Evolutionary conservation across 2,329 filamentous ascomycete species (phyloP).

Genomic region (Drechslerella dactyloides): DNA sequence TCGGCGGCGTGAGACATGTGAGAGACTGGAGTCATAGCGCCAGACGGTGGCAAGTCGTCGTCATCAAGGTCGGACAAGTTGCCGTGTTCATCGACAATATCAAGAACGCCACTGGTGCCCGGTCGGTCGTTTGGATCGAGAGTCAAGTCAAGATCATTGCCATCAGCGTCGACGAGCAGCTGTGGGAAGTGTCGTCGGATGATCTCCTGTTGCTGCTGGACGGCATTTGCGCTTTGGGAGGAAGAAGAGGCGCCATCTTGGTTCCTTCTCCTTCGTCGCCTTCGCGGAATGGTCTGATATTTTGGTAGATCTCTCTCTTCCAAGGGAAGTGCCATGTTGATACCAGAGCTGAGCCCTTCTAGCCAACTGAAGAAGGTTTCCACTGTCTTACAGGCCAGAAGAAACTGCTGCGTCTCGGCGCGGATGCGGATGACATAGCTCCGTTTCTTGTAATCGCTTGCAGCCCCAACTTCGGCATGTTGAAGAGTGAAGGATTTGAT

Average conservation of each 20-base stretch:
- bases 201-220: slow-evolving; percentile 52
- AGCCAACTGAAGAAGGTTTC: slow-evolving; percentile 73
- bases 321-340: slow-evolving; percentile 72
- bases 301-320: slow-evolving; percentile 72
- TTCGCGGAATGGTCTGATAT: slow-evolving; percentile 67
- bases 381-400: slow-evolving; percentile 71
- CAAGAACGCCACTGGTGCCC: slow-evolving; percentile 33
- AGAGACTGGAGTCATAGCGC: slow-evolving; percentile 28
- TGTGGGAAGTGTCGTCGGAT: slow-evolving; percentile 50
- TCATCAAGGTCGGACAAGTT: slow-evolving; percentile 45
- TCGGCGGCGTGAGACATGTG: slow-evolving; percentile 17
- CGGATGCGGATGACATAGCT: slow-evolving; percentile 74
- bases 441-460: slow-evolving; percentile 73
- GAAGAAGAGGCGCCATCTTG: slow-evolving; percentile 8
- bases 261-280: slow-evolving; percentile 50
- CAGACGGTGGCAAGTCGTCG: slow-evolving; percentile 35
- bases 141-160: slow-evolving; percentile 18
- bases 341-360: slow-evolving; percentile 72
- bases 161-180: slow-evolving; percentile 38
- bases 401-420: slow-evolving; percentile 74
- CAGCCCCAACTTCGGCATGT: slow-evolving; percentile 76
- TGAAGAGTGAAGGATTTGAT: slow-evolving; percentile 74
- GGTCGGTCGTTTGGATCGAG: slow-evolving; percentile 37
- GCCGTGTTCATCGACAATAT: slow-evolving; percentile 50
- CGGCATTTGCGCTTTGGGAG: slow-evolving; percentile 7